Base-by-base conservation (phyloP, 208 protist genomes). In the Crithidia expoeki region DNA sequence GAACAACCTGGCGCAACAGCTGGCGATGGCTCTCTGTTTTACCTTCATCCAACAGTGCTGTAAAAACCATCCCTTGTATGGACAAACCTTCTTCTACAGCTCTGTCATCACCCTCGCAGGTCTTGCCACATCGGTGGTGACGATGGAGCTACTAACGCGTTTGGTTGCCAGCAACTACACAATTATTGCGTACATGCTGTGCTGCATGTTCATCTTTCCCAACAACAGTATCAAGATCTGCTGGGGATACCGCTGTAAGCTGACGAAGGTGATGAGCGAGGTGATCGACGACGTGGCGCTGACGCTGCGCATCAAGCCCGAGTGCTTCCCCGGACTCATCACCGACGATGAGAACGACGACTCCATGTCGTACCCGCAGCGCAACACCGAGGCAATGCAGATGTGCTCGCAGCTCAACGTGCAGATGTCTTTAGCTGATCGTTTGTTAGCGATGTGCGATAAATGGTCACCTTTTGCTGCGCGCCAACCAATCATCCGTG, bases 151-250 rank as follows among this genome's bases (percentile, higher is more conserved):
- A 10, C 61, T 83, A 11, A 76, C 65, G 7, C 85, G 85, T 55
- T 32, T 85, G 21, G 49, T 85, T 16, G 78, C 75, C 17, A 83
- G 73, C 64, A 28, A 34, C 38, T 86, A 85, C 55, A 71, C 79
- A 25, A 69, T 87, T 10, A 61, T 81, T 27, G 70, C 72, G 53
- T 90, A 85, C 69, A 79, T 81, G 46, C 62, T 81, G 33, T 80
- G 78, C 59, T 80, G 80, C 56, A 80, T 85, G 38, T 69, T 90
- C 49, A 74, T 90, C 62, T 90, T 90, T 61, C 85, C 81, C 10
- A 77, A 80, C 55, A 84, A 85, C 68, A 61, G 81, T 17, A 83
- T 87, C 69, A 84, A 85, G 68, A 76, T 90, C 46, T 70, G 83
- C 55, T 81, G 79, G 65, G 69, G 69, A 62, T 76, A 79, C 44